Base-by-base conservation (phyloP, 2,329 filamentous ascomycete genomes). In the Cladosporium colombiae region DNA sequence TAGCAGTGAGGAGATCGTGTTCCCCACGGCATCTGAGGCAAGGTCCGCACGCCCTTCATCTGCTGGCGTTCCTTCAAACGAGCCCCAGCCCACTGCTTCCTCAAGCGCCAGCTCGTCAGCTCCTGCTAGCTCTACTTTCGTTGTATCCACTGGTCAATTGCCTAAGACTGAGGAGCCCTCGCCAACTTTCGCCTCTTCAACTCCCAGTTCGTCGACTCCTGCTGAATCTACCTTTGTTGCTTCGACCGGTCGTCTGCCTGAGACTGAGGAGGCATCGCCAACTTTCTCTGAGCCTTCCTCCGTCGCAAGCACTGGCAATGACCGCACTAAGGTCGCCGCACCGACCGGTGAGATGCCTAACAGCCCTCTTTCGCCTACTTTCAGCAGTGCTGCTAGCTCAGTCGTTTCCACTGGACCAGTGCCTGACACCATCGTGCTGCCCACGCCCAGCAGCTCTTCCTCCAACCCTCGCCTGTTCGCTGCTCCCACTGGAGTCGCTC, bases 401-500 rank as follows among this genome's bases (percentile, higher is more conserved):
- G 40, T 46, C 2, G n/a, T n/a, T 13, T 46, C 40, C n/a, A 46
- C 40, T 7, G 40, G 40, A 21, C 40, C 40, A 21, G 40, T 46
- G 40, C 40, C 40, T 46, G 40, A 46, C n/a, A 46, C n/a, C n/a
- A 46, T 46, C 23, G 49, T 29, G 8, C 49, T 29, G 35, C 56
- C 61, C 16, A 58, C 65, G 16, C 37, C 46, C 21, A 61, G 46
- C 21, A 56, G 37, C 35, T 44, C 37, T 37, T 21, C n/a, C n/a
- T 21, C n/a, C 10, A 46, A 46, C n/a, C n/a, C 40, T 46, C 44
- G 40, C 33, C 56, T 56, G 16, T 56, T 62, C 21, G 46, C 46
- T 7, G 59, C 46, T 29, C 59, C 59, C 18, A 62, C 59, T 35
- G 59, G 59, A 7, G 50, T 31, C 21, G 44, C 59, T n/a, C 59